A percentile compares a stretch with the other conserved stretches of the same genome.
These are phyloP conservation scores for Ensete glaucum DNA, from an alignment of 176 grass and related monocot species.

Conservation along the genomic window DNA sequence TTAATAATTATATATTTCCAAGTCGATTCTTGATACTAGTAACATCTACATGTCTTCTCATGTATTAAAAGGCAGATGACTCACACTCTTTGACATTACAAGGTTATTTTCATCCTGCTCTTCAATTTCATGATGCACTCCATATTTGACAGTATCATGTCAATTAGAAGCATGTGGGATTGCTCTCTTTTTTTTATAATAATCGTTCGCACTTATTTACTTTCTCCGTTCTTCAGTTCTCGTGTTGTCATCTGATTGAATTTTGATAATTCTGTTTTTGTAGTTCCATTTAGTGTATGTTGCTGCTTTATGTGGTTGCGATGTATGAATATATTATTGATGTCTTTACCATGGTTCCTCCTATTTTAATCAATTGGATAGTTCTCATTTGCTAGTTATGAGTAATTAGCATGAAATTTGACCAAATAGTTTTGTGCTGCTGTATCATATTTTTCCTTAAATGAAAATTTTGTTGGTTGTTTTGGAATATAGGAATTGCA, in stretches of 20 bases:
- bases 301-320: not conserved
- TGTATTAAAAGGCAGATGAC: not conserved
- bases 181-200: too few species aligned
- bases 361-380: not conserved
- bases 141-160: not conserved
- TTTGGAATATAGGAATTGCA: not conserved
- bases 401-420: not conserved
- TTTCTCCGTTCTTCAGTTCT: not conserved
- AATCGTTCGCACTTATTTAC: too few species aligned
- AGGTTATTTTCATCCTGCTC: not conserved
- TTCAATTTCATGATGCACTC: not conserved
- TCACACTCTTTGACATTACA: not conserved
- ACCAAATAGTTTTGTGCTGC: not conserved
- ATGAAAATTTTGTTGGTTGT: not conserved
- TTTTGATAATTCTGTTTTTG: not conserved
- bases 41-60: not conserved
- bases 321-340: not conserved
- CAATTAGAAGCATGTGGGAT: not conserved
- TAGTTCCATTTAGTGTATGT: not conserved
- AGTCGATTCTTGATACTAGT: too few species aligned
- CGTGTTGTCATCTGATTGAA: not conserved
- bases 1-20: too few species aligned
- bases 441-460: not conserved
- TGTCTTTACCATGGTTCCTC: not conserved
- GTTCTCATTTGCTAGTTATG: not conserved